Base-by-base conservation (phyloP, 2,329 filamentous ascomycete species). In the Calonectria fujianensis region DNA sequence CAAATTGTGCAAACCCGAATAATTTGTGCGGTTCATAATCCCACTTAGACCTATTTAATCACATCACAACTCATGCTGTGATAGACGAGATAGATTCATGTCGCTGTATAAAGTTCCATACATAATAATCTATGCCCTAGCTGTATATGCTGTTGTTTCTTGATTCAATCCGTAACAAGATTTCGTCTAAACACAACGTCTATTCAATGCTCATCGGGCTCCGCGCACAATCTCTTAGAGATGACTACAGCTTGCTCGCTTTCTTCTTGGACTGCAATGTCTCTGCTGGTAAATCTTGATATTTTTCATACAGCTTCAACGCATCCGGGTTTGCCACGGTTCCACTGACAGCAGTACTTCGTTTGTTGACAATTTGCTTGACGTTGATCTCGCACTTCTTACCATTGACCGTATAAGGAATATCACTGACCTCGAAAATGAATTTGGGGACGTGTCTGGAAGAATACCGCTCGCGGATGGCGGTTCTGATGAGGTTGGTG, bases 381-480 rank as follows among this genome's bases (percentile, higher is more conserved):
- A 76, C 72, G 31, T 72, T 72, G 37, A 74, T 69, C 50, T 76
- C 74, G 57, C 74, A 76, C 51, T 74, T 76, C 32, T 76, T 76
- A 2, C 74, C 69, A 20, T 76, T 76, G 5, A 72, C 59, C 20
- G 74, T 76, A 29, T 72, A 72, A 1, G 72, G 74, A 9, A 76
- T 76, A 27, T 76, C 74, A 2, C 48, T 18, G 11, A 76, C 65
- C 32, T 72, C 31, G 20, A 76, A 72, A n/a, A 76, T 67, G 48
- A 51, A 72, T 6, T n/a, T 51, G 1, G 74, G 74, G 10, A 73
- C 70, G 41, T 75, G 73, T 1, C 73, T 57, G 27, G 63, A 13
- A 14, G 65, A 37, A 39, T 63, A 50, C 24, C 27, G 18, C 13
- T 70, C 57, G 7, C 27, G 27, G 9, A 73, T 69, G 1, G 54